Evolutionary conservation across 495 filamentous ascomycete genomes (phyloP).

Genomic region (Aspergillus carlsbadensis): DNA sequence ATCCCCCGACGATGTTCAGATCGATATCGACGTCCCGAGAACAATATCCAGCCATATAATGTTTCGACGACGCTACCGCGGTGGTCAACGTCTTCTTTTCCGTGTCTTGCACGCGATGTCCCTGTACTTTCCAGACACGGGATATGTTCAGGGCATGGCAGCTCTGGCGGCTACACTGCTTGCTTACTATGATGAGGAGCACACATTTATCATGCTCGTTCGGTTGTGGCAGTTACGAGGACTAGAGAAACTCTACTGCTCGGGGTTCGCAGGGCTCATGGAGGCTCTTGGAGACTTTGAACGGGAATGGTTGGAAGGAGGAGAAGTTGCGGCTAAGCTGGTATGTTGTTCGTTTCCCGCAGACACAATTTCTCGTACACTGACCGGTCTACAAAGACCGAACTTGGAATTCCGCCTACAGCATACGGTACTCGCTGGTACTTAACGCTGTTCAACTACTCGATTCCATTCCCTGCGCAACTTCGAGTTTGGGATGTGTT

Average conservation of each 20-base stretch:
- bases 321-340: conserved; percentile 73
- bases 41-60: conserved; percentile 97
- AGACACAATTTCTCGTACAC: not conserved
- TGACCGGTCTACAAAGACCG: conserved; percentile 49
- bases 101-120: conserved; percentile 88
- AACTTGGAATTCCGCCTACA: conserved; percentile 79
- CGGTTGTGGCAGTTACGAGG: conserved; percentile 88
- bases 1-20: conserved; percentile 92
- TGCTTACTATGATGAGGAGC: conserved; percentile 96
- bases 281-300: conserved; percentile 86
- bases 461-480: conserved; percentile 92
- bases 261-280: conserved; percentile 87
- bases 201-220: conserved; percentile 91
- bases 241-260: conserved; percentile 77
- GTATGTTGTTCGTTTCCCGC: conserved; percentile 50
- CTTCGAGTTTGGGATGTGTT: conserved; percentile 99
- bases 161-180: conserved; percentile 88
- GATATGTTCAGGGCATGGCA: conserved; percentile 99
- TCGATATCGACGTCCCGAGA: conserved; percentile 93
- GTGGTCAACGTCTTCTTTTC: conserved; percentile 89
- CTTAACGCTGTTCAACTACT: conserved; percentile 95
- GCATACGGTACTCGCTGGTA: conserved; percentile 98
- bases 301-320: conserved; percentile 73
- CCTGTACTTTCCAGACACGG: conserved; percentile 85
- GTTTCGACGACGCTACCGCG: conserved; percentile 90